Conservation (phyloP, 78 protist species). For the Paratrimastix pyriformis region DNA sequence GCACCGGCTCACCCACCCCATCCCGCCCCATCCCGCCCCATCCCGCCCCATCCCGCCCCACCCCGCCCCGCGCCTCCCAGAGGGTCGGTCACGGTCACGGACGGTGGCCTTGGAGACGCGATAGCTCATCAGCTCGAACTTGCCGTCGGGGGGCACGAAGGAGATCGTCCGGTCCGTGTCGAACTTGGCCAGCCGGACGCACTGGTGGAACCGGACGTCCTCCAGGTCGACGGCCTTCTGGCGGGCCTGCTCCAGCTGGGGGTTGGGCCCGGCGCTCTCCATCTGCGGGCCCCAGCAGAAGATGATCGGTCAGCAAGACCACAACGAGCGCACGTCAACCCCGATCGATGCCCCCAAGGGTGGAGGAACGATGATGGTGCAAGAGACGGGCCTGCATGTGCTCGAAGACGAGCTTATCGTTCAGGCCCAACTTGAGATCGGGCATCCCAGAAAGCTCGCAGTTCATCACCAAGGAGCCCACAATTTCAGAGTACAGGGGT, state of each 20-base stretch:
- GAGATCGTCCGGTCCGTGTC: slow-evolving; percentile 91
- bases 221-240: slow-evolving; percentile 91
- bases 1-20: too few species aligned
- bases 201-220: slow-evolving; percentile 96
- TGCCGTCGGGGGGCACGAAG: slow-evolving; percentile 98
- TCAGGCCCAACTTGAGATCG: slow-evolving; percentile 87
- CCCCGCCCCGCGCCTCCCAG: too few species aligned
- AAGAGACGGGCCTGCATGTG: slow-evolving; percentile 42
- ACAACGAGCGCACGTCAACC: background rate
- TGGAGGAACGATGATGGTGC: background rate
- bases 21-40: too few species aligned
- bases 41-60: too few species aligned
- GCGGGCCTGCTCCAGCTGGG: slow-evolving; percentile 14
- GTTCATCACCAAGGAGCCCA: slow-evolving; percentile 83
- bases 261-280: background rate
- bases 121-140: slow-evolving; percentile 95
- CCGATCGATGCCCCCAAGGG: too few species aligned
- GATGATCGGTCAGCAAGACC: background rate
- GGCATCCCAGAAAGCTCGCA: slow-evolving; percentile 93
- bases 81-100: too few species aligned
- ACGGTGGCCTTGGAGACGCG: slow-evolving; percentile 77
- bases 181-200: slow-evolving; percentile 87
- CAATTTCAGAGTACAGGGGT: slow-evolving; percentile 76
- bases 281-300: background rate
- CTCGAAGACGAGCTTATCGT: slow-evolving; percentile 85